These are phyloP conservation scores for Euphorbia neoarborescens DNA, from an alignment of 441 rosid species.

Conservation along the genomic window DNA sequence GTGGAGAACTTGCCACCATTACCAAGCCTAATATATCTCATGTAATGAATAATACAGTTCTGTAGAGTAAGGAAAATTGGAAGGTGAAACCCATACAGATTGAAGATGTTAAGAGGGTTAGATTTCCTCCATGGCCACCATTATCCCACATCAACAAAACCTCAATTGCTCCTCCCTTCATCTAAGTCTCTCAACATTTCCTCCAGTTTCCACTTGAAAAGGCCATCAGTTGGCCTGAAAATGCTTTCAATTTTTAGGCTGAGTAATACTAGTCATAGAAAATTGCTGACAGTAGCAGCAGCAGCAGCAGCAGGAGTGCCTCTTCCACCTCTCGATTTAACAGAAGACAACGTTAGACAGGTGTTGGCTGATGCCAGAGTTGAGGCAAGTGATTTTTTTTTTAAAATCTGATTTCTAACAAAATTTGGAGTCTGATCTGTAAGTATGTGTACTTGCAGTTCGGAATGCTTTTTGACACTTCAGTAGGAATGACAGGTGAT, in stretches of 20 bases:
- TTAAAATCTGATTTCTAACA: constrained; percentile 13
- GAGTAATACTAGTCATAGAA: background rate
- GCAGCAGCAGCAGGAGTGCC: constrained; percentile 38
- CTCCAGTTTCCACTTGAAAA: background rate
- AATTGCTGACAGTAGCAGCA: constrained; percentile 20
- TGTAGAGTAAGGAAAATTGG: background rate
- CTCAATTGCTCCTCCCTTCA: background rate
- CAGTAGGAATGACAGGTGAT: constrained; percentile 67
- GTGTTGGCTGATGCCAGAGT: constrained; percentile 63
- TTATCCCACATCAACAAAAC: constrained; percentile 6
- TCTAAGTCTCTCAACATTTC: background rate
- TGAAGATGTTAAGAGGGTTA: constrained; percentile 12
- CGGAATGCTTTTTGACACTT: constrained; percentile 7
- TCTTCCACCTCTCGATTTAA: constrained; percentile 65
- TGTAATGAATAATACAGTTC: background rate
- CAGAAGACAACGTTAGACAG: constrained; percentile 74
- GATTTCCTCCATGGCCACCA: constrained; percentile 3
- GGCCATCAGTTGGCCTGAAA: constrained; percentile 8
- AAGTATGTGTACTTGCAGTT: constrained; percentile 24
- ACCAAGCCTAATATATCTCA: background rate
- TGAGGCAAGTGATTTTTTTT: constrained; percentile 41
- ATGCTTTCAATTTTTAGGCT: constrained; percentile 3
- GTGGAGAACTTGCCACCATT: constrained; percentile 29
- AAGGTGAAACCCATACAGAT: background rate
- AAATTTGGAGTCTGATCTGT: background rate